Evolutionary conservation across 192 early-diverging fungal species (phyloP).

Genomic region (Chytriomyces sp.): DNA sequence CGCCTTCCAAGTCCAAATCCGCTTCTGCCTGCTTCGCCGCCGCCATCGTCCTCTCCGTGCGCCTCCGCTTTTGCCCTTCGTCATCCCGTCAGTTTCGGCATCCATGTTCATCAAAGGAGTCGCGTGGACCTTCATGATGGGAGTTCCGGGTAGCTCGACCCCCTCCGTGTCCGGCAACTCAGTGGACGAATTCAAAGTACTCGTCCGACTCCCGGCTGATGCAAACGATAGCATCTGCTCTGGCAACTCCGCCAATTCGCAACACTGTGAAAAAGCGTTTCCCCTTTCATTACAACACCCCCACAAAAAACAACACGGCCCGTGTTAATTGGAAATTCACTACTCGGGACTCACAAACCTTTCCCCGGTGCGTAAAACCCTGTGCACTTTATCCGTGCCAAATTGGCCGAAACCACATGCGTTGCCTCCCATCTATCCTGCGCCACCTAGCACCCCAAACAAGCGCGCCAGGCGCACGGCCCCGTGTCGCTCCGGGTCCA

Average conservation of each 20-base stretch:
- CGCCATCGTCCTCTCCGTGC: too few species aligned
- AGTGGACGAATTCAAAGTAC: neutral
- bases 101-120: conserved; percentile 27
- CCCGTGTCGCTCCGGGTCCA: conserved; percentile 60
- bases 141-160: conserved; percentile 6
- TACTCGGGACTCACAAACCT: conserved; percentile 63
- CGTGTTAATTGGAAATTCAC: conserved; percentile 42
- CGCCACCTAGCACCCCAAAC: conserved; percentile 84
- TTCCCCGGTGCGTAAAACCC: conserved; percentile 50
- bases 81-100: conserved; percentile 27
- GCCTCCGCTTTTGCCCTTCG: neutral
- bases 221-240: too few species aligned
- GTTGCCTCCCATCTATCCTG: conserved; percentile 70
- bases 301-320: conserved; percentile 20
- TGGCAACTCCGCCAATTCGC: too few species aligned
- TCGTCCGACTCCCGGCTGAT: neutral
- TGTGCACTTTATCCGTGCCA: conserved; percentile 74
- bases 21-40: neutral
- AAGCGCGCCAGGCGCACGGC: conserved; percentile 76
- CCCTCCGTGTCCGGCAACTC: neutral
- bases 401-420: conserved; percentile 84
- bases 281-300: neutral
- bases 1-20: too few species aligned
- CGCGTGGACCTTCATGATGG: conserved; percentile 20
- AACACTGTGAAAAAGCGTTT: too few species aligned